Conservation (phyloP, 2,329 filamentous ascomycete species). For the Sphaerulina populicola region DNA sequence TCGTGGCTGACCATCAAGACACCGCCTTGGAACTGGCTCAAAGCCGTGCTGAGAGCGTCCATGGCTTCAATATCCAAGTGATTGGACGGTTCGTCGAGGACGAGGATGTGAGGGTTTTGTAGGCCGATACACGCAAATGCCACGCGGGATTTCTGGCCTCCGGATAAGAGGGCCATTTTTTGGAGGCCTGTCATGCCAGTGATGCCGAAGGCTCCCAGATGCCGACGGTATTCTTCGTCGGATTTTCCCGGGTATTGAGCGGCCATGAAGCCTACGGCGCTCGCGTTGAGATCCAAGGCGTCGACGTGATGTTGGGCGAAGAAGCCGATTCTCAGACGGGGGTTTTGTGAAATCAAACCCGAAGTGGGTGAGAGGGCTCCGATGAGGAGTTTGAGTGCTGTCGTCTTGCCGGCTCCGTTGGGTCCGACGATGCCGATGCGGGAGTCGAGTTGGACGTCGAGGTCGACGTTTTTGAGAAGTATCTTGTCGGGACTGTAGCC, state of each 20-base stretch:
- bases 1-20: slow-evolving; percentile 97
- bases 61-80: slow-evolving; percentile 98
- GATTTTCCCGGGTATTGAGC: slow-evolving; percentile 81
- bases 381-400: slow-evolving; percentile 93
- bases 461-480: slow-evolving; percentile 75
- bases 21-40: slow-evolving; percentile 82
- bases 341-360: slow-evolving; percentile 80
- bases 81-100: slow-evolving; percentile 97
- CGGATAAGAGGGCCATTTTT: slow-evolving; percentile 87
- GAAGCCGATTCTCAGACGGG: slow-evolving; percentile 84
- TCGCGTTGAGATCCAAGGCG: slow-evolving; percentile 78
- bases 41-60: slow-evolving; percentile 76
- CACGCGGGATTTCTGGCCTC: slow-evolving; percentile 96
- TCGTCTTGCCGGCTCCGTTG: slow-evolving; percentile 98
- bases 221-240: slow-evolving; percentile 93
- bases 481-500: slow-evolving; percentile 75
- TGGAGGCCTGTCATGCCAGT: slow-evolving; percentile 95
- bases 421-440: slow-evolving; percentile 98
- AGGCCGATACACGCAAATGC: slow-evolving; percentile 94
- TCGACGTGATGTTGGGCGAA: slow-evolving; percentile 99
- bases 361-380: slow-evolving; percentile 67
- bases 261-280: slow-evolving; percentile 92
- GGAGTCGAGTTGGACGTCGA: slow-evolving; percentile 95
- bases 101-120: slow-evolving; percentile 90
- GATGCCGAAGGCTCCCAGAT: slow-evolving; percentile 75